Evolutionary conservation across 129 eudicot genomes (phyloP).

Genomic region (Smallanthus sonchifolius): DNA sequence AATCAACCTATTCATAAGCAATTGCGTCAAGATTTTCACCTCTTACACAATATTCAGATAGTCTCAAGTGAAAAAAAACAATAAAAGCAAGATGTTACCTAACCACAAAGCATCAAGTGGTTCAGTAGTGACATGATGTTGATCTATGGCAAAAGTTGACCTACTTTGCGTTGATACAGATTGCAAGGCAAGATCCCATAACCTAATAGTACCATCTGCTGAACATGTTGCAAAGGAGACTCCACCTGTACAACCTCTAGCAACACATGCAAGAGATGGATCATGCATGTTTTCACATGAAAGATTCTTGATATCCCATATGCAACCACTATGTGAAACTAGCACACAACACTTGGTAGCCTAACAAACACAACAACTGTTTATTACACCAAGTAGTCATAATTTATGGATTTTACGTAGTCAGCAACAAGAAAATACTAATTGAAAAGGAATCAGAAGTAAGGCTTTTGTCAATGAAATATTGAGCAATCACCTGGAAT

Average conservation of each 20-base stretch:
- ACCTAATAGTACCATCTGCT: conserved; percentile 63
- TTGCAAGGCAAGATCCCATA: conserved; percentile 63
- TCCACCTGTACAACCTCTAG: conserved; percentile 74
- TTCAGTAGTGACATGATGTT: conserved; percentile 19
- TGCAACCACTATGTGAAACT: conserved; percentile 69
- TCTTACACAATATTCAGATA: conserved; percentile 10
- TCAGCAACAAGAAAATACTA: conserved; percentile 14
- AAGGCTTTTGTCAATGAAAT: not conserved
- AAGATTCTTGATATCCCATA: conserved; percentile 68
- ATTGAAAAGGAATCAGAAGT: not conserved
- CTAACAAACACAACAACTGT: conserved; percentile 38
- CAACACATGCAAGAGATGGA: conserved; percentile 70
- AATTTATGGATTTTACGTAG: not conserved
- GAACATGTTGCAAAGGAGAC: conserved; percentile 78
- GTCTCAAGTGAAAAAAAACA: not conserved
- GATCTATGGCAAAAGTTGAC: conserved; percentile 17
- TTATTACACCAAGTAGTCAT: conserved; percentile 15
- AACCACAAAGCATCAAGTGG: conserved; percentile 34
- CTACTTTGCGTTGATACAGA: conserved; percentile 23
- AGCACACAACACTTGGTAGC: conserved; percentile 71
- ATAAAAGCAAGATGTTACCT: conserved; percentile 38
- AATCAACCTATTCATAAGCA: not conserved
- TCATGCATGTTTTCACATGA: conserved; percentile 72
- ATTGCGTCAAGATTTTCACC: not conserved
- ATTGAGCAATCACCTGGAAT: conserved; percentile 41